phyloP scores from a whole-genome alignment of 2,329 filamentous ascomycete genomes.

The Colletotrichum ledebouriae region DNA sequence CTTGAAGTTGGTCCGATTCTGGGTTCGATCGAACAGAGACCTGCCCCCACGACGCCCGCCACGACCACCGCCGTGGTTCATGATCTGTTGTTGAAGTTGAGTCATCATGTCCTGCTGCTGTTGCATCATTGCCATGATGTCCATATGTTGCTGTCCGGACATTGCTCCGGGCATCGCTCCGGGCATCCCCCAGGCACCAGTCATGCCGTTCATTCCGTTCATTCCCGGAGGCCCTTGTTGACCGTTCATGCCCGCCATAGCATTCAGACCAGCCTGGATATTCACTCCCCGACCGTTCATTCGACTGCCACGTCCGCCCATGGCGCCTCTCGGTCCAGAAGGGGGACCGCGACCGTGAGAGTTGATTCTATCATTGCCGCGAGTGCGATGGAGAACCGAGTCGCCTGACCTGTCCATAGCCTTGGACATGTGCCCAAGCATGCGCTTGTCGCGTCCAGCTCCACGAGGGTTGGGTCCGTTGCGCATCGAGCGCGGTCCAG shows the following conservation, averaged over 20 bases:
- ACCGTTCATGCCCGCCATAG: constrained; percentile 53
- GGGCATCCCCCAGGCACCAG: constrained; percentile 55
- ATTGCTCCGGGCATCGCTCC: constrained; percentile 49
- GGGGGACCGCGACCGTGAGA: constrained; percentile 79
- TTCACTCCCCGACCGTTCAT: constrained; percentile 65
- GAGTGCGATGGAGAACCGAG: constrained; percentile 83
- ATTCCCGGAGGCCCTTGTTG: constrained; percentile 53
- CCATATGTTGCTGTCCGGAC: constrained; percentile 61
- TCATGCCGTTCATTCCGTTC: constrained; percentile 57
- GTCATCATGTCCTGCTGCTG: constrained; percentile 61
- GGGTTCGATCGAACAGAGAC: constrained; percentile 82
- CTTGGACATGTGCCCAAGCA: constrained; percentile 88
- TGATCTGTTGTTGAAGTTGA: constrained; percentile 61
- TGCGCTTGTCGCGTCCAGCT: constrained; percentile 79
- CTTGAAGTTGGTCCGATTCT: constrained; percentile 68
- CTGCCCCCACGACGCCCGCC: constrained; percentile 61
- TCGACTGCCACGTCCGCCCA: constrained; percentile 63
- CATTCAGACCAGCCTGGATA: constrained; percentile 64
- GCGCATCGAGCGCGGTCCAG: constrained; percentile 95
- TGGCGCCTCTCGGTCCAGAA: constrained; percentile 75
- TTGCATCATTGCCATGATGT: constrained; percentile 82
- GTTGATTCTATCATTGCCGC: constrained; percentile 84
- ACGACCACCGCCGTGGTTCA: constrained; percentile 64
- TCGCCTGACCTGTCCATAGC: constrained; percentile 84
- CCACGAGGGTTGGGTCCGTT: constrained; percentile 71